Base-by-base conservation (phyloP, 148 eudicot genomes). In the Linanthus parryae region DNA sequence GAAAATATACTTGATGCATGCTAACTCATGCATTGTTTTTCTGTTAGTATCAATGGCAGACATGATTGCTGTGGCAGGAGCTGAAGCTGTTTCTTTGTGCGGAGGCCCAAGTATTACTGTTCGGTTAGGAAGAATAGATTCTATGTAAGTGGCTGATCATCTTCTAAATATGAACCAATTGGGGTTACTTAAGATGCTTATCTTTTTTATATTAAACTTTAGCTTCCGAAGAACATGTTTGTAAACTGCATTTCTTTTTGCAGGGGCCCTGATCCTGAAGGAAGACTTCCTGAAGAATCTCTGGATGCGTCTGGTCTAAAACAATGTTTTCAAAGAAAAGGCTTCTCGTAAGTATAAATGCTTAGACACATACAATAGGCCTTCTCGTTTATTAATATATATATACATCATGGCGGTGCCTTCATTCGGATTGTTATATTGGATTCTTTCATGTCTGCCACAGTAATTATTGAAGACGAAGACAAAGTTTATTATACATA, bases 311-410 rank as follows among this genome's bases (percentile, higher is more conserved):
- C 73, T 36, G 69, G 69, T 38, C 67, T 92, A 61, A 92, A 87
- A 66, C 74, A 69, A 42, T 62, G 68, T 64, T 87, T 92, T 61
- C 67, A 67, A 78, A 55, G 72, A 66, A 92, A 91, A 76, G 96
- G 98, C 69, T 92, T 92, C 70, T 68, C 94, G 96, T 92, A 66
- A 84, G 98, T n/a, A n/a, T n/a, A n/a, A n/a, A n/a, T n/a, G n/a
- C n/a, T n/a, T n/a, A n/a, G n/a, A n/a, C n/a, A n/a, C n/a, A n/a
- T n/a, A n/a, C n/a, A n/a, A n/a, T n/a, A n/a, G n/a, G n/a, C n/a
- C n/a, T n/a, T n/a, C n/a, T n/a, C n/a, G n/a, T n/a, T n/a, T n/a
- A n/a, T n/a, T n/a, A n/a, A n/a, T n/a, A n/a, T n/a, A n/a, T n/a
- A n/a, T n/a, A n/a, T n/a, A n/a, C n/a, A n/a, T n/a, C n/a, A n/a